A percentile compares a stretch with the other conserved stretches of the same genome.
phyloP scores from a whole-genome alignment of 1,284 basidiomycete species.

The Lentinula novae-zelandiae region DNA sequence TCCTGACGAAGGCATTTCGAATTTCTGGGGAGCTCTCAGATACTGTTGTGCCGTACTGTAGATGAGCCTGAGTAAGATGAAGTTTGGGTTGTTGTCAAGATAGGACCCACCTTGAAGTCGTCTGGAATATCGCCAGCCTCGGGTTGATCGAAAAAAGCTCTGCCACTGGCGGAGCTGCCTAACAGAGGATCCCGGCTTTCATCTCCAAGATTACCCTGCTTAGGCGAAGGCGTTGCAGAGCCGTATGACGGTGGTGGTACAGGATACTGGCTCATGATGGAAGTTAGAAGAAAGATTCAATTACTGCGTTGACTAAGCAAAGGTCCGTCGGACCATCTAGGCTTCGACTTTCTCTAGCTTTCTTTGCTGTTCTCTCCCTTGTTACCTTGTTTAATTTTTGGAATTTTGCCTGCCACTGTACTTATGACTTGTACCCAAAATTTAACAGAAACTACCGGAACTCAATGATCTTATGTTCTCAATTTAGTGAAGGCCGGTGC shows the following conservation, averaged over 20 bases:
- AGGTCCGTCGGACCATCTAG: too few relatives aligned
- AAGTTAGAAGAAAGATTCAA: slow-evolving; percentile 3
- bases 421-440: too few relatives aligned
- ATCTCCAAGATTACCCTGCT: slow-evolving; percentile 23
- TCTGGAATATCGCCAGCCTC: slow-evolving; percentile 68
- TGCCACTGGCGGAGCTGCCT: slow-evolving; percentile 40
- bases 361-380: too few relatives aligned
- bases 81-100: not conserved
- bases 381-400: too few relatives aligned
- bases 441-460: too few relatives aligned
- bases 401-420: too few relatives aligned
- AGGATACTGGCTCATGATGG: slow-evolving; percentile 46
- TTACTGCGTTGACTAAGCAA: not conserved
- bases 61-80: not conserved
- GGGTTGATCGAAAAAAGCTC: slow-evolving; percentile 64
- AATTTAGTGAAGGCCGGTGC: too few relatives aligned
- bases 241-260: slow-evolving; percentile 55
- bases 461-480: too few relatives aligned
- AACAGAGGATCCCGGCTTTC: slow-evolving; percentile 45
- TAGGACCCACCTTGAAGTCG: slow-evolving; percentile 69
- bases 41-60: slow-evolving; percentile 73
- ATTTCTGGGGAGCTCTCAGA: slow-evolving; percentile 71
- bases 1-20: slow-evolving; percentile 71
- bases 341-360: too few relatives aligned
- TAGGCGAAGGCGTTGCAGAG: slow-evolving; percentile 25